Evolutionary conservation across 2,329 filamentous ascomycete genomes (phyloP).

Genomic region (Fusarium sp.): DNA sequence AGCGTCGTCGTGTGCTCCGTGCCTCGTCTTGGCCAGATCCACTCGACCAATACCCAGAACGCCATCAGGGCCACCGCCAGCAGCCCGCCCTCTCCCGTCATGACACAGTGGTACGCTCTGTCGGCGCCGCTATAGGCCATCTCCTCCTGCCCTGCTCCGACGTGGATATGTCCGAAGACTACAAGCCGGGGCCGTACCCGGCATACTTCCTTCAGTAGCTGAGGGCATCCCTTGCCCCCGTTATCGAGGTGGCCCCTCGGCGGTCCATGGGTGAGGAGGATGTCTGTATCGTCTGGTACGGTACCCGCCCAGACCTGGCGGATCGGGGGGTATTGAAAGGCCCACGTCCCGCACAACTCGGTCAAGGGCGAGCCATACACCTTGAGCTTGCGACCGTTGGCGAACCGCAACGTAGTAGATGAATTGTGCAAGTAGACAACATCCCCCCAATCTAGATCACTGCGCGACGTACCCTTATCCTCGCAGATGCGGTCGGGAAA

Average conservation of each 20-base stretch:
- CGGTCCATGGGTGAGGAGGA: conserved; percentile 52
- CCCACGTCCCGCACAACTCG: conserved; percentile 48
- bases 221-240: conserved; percentile 44
- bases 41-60: conserved; percentile 1
- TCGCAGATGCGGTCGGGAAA: conserved; percentile 2
- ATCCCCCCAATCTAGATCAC: conserved; percentile 45
- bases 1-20: conserved; percentile 1
- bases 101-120: not conserved
- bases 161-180: conserved; percentile 53
- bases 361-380: conserved; percentile 50
- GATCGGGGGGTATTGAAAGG: conserved; percentile 51
- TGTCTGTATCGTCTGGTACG: conserved; percentile 44
- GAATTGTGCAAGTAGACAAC: conserved; percentile 48
- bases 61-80: not conserved
- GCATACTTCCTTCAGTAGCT: conserved; percentile 45
- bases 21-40: not conserved
- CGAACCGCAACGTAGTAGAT: conserved; percentile 37
- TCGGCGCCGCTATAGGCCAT: conserved; percentile 5
- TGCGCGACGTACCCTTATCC: not conserved
- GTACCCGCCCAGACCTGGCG: conserved; percentile 8
- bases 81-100: conserved; percentile 1
- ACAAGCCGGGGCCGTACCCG: conserved; percentile 46
- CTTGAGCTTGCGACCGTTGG: conserved; percentile 42
- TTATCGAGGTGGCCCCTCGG: conserved; percentile 49
- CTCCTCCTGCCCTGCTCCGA: not conserved